A percentile compares a stretch with the other conserved stretches of the same genome.
These are phyloP conservation scores for Fomitopsis betulina DNA, from an alignment of 1,284 basidiomycete genomes.

Conservation along the genomic window DNA sequence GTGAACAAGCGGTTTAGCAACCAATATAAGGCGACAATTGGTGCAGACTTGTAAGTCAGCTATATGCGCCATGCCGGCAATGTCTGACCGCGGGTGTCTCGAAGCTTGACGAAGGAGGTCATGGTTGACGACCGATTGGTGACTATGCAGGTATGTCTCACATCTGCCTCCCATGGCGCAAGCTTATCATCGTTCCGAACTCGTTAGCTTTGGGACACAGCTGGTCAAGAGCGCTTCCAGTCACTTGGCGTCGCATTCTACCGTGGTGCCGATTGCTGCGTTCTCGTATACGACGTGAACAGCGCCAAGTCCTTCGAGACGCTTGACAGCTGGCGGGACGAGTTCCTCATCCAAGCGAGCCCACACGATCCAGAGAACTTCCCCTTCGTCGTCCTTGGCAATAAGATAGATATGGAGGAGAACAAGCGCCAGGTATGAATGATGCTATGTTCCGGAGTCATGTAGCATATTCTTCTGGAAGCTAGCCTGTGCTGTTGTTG, in stretches of 20 bases:
- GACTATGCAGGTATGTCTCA: constrained; percentile 86
- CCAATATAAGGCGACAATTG: constrained; percentile 98
- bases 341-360: constrained; percentile 96
- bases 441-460: constrained; percentile 15
- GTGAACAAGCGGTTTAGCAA: constrained; percentile 99
- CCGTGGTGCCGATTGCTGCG: constrained; percentile 98
- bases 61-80: neutral
- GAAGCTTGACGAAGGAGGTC: constrained; percentile 94
- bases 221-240: constrained; percentile 99
- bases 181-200: constrained; percentile 7
- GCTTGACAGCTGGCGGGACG: constrained; percentile 95
- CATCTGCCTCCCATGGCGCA: neutral
- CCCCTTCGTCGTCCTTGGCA: constrained; percentile 97
- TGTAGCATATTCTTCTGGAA: no score
- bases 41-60: constrained; percentile 76
- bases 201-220: constrained; percentile 94
- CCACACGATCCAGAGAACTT: constrained; percentile 99
- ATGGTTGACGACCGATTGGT: constrained; percentile 98
- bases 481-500: neutral
- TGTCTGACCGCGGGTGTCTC: constrained; percentile 12
- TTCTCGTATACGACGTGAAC: constrained; percentile 99
- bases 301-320: constrained; percentile 98
- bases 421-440: constrained; percentile 88
- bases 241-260: constrained; percentile 99
- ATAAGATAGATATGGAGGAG: constrained; percentile 99